Conservation (phyloP, 495 filamentous ascomycete genomes). For the Talaromyces borbonicus region DNA sequence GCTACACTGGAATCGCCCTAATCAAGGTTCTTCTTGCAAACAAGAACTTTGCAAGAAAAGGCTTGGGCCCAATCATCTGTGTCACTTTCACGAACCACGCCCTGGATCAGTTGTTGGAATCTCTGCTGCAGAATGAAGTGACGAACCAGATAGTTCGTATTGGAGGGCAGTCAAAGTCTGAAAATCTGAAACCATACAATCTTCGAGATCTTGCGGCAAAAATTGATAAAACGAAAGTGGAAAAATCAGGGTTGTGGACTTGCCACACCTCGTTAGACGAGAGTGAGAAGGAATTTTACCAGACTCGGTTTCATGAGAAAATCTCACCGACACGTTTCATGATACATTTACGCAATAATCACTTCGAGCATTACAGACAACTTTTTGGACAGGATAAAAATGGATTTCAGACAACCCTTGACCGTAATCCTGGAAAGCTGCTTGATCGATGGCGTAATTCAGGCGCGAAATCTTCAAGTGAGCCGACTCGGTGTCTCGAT, state of each 20-base stretch:
- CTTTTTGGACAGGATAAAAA: slow-evolving; percentile 20
- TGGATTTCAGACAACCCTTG: slow-evolving; percentile 19
- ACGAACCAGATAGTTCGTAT: slow-evolving; percentile 54
- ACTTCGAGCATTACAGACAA: slow-evolving; percentile 15
- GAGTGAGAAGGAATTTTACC: not conserved
- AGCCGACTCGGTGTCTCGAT: slow-evolving; percentile 6
- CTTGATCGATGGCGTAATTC: slow-evolving; percentile 21
- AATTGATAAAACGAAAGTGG: slow-evolving; percentile 26
- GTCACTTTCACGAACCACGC: slow-evolving; percentile 66
- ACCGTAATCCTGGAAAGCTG: slow-evolving; percentile 17
- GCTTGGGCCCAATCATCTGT: slow-evolving; percentile 56
- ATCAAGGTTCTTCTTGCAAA: slow-evolving; percentile 56
- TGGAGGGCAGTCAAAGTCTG: slow-evolving; percentile 55
- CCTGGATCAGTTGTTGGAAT: slow-evolving; percentile 62
- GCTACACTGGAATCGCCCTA: slow-evolving; percentile 47
- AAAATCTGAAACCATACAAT: slow-evolving; percentile 16
- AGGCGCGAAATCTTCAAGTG: slow-evolving; percentile 5
- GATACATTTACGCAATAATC: slow-evolving; percentile 9
- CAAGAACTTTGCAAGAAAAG: slow-evolving; percentile 20
- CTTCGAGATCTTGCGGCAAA: slow-evolving; percentile 28
- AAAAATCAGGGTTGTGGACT: slow-evolving; percentile 17
- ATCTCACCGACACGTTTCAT: slow-evolving; percentile 7
- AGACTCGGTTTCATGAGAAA: not conserved
- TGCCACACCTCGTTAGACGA: not conserved
- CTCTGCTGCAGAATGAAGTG: slow-evolving; percentile 37